Conservation (phyloP, 75 land plant species). For the Larix kaempferi region DNA sequence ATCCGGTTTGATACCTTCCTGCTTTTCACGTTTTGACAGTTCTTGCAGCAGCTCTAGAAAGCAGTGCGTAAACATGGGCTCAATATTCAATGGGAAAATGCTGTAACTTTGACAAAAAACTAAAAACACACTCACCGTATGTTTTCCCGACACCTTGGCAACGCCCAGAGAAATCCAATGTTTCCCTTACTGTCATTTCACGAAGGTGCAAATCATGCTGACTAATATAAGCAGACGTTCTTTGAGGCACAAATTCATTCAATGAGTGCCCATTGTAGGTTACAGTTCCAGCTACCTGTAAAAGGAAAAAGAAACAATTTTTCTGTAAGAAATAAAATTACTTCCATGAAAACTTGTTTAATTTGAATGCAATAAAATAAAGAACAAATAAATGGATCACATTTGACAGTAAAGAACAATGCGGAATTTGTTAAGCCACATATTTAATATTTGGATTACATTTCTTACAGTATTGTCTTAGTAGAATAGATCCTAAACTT, state of each 20-base stretch:
- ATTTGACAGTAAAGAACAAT: neutral
- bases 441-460: neutral
- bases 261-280: constrained; percentile 70
- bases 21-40: constrained; percentile 40
- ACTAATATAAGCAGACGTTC: constrained; percentile 72
- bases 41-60: constrained; percentile 38
- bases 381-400: neutral
- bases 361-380: neutral
- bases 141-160: constrained; percentile 60
- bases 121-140: constrained; percentile 22
- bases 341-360: neutral
- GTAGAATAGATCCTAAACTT: neutral
- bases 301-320: neutral
- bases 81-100: neutral
- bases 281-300: constrained; percentile 50
- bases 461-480: neutral
- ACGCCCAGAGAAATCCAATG: constrained; percentile 76
- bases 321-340: neutral
- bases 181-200: constrained; percentile 84
- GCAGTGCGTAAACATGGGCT: neutral
- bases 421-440: neutral
- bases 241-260: constrained; percentile 60
- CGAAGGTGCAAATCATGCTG: constrained; percentile 74
- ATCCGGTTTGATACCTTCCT: constrained; percentile 48
- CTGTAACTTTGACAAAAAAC: neutral